Evolutionary conservation across 2,329 filamentous ascomycete genomes (phyloP).

Genomic region (Sporothrix euskadiensis): DNA sequence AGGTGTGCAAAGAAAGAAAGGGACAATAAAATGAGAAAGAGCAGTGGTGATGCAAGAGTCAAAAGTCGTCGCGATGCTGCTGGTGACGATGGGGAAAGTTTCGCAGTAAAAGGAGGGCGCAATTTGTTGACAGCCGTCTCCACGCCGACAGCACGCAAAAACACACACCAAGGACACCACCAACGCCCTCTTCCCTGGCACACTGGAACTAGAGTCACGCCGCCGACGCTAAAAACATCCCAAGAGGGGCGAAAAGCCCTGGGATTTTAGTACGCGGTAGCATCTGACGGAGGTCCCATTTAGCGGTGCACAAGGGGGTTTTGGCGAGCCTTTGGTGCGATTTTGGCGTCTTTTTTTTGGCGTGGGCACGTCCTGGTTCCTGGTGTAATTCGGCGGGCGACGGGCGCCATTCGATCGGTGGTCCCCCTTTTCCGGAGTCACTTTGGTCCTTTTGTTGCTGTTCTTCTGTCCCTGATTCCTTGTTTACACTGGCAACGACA

Average conservation of each 20-base stretch:
- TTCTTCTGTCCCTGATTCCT: background rate
- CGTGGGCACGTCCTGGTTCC: constrained; percentile 6
- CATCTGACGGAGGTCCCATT: constrained; percentile 9
- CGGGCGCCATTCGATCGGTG: background rate
- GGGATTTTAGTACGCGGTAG: constrained; percentile 20
- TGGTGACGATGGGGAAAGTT: background rate
- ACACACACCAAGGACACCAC: constrained; percentile 6
- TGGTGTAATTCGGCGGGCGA: background rate
- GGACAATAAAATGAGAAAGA: background rate
- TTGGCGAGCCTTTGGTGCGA: constrained; percentile 18
- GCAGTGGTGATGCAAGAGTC: background rate
- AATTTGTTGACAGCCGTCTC: constrained; percentile 22
- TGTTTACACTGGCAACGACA: constrained; percentile 24
- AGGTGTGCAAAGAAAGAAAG: background rate
- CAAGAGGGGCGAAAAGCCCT: background rate
- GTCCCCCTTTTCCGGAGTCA: background rate
- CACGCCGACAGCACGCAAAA: constrained; percentile 11
- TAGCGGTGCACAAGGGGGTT: constrained; percentile 17
- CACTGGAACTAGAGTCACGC: constrained; percentile 10
- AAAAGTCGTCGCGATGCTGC: background rate
- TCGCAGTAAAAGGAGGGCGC: constrained; percentile 11
- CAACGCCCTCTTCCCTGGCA: background rate
- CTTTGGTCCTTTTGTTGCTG: background rate
- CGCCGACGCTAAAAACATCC: constrained; percentile 13
- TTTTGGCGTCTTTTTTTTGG: constrained; percentile 24